phyloP scores from a whole-genome alignment of 140 eudicot genomes.

The Bidens hawaiensis region DNA sequence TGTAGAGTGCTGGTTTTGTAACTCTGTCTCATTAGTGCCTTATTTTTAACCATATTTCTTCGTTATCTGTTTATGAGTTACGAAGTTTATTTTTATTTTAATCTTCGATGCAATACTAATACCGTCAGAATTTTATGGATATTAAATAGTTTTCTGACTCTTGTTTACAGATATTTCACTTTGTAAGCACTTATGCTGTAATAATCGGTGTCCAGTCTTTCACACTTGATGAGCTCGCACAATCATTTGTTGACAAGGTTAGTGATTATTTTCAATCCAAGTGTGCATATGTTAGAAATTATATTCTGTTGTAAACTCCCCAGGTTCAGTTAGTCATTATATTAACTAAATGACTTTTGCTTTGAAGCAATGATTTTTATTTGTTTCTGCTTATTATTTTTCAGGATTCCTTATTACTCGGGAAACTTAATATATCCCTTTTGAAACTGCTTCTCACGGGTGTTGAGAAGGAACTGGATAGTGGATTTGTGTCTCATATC shows the following conservation, averaged over 20 bases:
- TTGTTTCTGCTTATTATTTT: conserved; percentile 15
- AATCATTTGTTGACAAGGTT: conserved; percentile 81
- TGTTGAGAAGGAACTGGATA: conserved; percentile 58
- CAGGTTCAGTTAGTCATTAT: conserved; percentile 5
- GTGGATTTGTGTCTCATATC: conserved; percentile 38
- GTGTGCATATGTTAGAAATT: neutral
- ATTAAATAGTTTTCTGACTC: conserved; percentile 15
- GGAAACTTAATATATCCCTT: conserved; percentile 65
- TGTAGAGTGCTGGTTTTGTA: neutral
- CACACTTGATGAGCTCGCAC: conserved; percentile 81
- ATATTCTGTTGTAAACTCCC: conserved; percentile 3
- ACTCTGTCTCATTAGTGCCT: neutral
- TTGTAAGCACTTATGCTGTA: conserved; percentile 75
- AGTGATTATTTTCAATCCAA: conserved; percentile 24
- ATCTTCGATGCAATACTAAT: neutral
- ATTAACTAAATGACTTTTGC: conserved; percentile 11
- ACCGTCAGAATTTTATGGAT: neutral
- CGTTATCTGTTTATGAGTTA: neutral
- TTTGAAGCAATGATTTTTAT: conserved; percentile 6
- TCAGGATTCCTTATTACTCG: conserved; percentile 79
- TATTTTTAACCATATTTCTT: neutral
- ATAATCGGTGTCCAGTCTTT: conserved; percentile 52
- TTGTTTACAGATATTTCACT: conserved; percentile 71
- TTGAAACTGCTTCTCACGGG: conserved; percentile 65
- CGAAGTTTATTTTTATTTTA: neutral